These are phyloP conservation scores for Saccharomyces hybrid DNA, from an alignment of 1,139 yeast species.

Conservation along the genomic window DNA sequence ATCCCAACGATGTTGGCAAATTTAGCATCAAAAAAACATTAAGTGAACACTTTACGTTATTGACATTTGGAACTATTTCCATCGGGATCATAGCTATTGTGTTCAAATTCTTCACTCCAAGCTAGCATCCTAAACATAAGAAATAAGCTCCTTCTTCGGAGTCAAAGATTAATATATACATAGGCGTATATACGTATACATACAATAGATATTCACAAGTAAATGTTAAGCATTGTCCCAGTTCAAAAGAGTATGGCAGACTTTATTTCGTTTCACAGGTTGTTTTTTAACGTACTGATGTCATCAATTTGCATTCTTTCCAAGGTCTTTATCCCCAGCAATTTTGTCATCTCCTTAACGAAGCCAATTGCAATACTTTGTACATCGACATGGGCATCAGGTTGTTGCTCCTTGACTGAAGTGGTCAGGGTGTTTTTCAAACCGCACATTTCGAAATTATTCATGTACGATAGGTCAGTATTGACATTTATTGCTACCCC, in stretches of 20 bases:
- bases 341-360: conserved; percentile 45
- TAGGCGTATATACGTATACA: background rate
- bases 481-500: conserved; percentile 77
- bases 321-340: conserved; percentile 40
- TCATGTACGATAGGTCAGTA: conserved; percentile 67
- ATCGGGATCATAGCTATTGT: conserved; percentile 4
- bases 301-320: conserved; percentile 36
- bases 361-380: conserved; percentile 45
- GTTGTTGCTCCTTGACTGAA: conserved; percentile 35
- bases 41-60: background rate
- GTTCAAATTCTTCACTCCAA: background rate
- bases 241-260: background rate
- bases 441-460: conserved; percentile 79
- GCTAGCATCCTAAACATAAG: background rate
- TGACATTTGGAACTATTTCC: conserved; percentile 4
- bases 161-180: background rate
- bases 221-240: background rate
- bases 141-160: background rate
- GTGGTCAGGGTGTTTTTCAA: conserved; percentile 55
- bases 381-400: conserved; percentile 22
- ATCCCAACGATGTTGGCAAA: background rate
- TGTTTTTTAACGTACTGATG: conserved; percentile 13
- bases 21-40: background rate
- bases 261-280: background rate
- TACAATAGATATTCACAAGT: background rate